Conservation (phyloP, 495 filamentous ascomycete species). For the Pyronema omphalodes region DNA sequence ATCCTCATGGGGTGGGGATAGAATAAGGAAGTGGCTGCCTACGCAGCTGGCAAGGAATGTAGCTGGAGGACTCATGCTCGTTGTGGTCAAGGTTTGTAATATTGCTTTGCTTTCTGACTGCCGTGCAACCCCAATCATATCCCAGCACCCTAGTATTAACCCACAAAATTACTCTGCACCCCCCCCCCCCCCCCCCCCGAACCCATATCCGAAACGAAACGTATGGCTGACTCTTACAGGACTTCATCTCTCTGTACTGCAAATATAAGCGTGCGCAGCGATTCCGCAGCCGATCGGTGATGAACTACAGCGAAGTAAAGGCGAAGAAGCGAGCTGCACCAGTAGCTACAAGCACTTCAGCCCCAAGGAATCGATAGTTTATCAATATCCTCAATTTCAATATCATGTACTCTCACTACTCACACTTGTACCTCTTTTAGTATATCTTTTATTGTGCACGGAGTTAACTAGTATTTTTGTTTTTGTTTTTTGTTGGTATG, state of each 20-base stretch:
- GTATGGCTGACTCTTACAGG: conserved; percentile 5
- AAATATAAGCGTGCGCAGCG: conserved; percentile 24
- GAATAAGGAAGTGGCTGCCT: conserved; percentile 21
- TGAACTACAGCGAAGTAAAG: conserved; percentile 20
- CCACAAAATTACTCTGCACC: neutral
- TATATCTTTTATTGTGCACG: too few species aligned
- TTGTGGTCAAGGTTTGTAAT: conserved; percentile 23
- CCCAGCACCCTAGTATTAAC: neutral
- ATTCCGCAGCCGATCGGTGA: conserved; percentile 20
- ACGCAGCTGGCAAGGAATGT: conserved; percentile 21
- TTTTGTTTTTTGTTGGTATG: too few species aligned
- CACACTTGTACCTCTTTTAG: too few species aligned
- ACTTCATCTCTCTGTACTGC: conserved; percentile 24
- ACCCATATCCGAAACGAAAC: too few species aligned
- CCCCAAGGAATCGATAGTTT: too few species aligned
- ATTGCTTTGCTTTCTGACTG: too few species aligned
- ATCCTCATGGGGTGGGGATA: conserved; percentile 20
- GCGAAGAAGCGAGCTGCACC: neutral
- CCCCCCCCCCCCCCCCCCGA: neutral
- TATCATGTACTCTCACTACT: too few species aligned
- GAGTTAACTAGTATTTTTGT: too few species aligned
- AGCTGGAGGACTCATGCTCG: conserved; percentile 23
- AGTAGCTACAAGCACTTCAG: too few species aligned
- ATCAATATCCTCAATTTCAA: too few species aligned
- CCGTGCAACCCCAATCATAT: too few species aligned